These are phyloP conservation scores for Rhodamnia rubescens DNA, from an alignment of 345 rosid genomes.

Conservation along the genomic window DNA sequence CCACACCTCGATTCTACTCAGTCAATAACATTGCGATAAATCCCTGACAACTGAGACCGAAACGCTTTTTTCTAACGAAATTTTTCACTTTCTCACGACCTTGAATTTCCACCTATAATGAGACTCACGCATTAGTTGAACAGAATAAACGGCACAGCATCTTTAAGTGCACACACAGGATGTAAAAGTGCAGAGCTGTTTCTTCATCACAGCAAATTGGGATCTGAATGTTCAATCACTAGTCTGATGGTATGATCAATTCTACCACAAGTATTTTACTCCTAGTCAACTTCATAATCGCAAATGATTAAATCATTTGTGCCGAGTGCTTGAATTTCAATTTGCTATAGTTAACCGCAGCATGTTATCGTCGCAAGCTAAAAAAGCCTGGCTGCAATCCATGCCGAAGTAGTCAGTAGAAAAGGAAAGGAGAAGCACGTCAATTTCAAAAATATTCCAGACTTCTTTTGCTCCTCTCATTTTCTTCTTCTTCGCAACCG, in stretches of 20 bases:
- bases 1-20: background rate
- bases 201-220: background rate
- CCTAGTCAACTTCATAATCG: background rate
- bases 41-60: background rate
- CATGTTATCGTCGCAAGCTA: background rate
- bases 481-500: no score
- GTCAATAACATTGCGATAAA: background rate
- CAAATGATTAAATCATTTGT: background rate
- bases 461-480: background rate
- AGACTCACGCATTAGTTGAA: background rate
- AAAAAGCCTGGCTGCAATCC: background rate
- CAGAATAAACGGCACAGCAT: background rate
- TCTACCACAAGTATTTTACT: background rate
- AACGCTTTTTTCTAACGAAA: background rate
- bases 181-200: background rate
- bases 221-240: background rate
- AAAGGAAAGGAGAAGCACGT: background rate
- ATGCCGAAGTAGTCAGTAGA: background rate
- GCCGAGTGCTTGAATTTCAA: background rate
- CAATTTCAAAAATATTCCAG: no score
- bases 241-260: background rate
- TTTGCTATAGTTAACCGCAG: background rate
- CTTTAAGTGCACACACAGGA: background rate
- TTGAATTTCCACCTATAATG: background rate
- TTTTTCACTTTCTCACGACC: background rate